Evolutionary conservation across 345 rosid genomes (phyloP).

Genomic region (Raphanus sativus): DNA sequence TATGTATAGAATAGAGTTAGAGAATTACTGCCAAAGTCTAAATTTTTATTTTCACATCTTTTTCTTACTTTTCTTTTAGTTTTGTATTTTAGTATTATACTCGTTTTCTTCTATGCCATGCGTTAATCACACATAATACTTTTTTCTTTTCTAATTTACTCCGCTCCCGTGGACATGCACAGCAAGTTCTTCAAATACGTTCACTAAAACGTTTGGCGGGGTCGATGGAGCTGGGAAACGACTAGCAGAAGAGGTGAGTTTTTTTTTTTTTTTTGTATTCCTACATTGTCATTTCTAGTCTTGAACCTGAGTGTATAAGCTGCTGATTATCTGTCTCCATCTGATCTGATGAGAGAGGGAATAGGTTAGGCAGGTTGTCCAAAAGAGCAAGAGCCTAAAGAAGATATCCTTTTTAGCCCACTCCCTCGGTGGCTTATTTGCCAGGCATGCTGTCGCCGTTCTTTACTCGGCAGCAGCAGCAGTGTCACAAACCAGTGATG

Average conservation of each 20-base stretch:
- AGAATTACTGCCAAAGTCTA: not conserved
- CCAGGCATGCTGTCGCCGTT: constrained; percentile 78
- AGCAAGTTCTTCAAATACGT: constrained; percentile 90
- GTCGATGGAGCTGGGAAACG: constrained; percentile 94
- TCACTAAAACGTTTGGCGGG: constrained; percentile 80
- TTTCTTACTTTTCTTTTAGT: not conserved
- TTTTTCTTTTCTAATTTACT: constrained; percentile 1
- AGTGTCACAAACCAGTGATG: constrained; percentile 31
- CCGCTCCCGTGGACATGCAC: constrained; percentile 31
- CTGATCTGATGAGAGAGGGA: constrained; percentile 13
- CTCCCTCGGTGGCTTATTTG: constrained; percentile 97
- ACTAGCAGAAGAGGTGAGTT: constrained; percentile 86
- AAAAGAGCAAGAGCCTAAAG: constrained; percentile 66
- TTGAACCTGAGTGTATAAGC: not conserved
- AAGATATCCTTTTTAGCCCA: constrained; percentile 92
- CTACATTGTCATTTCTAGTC: constrained; percentile 11
- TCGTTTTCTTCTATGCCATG: not conserved
- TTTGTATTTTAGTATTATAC: not conserved
- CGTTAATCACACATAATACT: not conserved
- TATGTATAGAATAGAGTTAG: not conserved
- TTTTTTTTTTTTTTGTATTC: not conserved
- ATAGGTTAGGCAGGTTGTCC: constrained; percentile 73
- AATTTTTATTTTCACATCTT: not conserved
- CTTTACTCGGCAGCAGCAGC: constrained; percentile 54
- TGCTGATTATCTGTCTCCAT: not conserved